Base-by-base conservation (phyloP, 2,329 filamentous ascomycete genomes). In the Zopfia rhizophila region DNA sequence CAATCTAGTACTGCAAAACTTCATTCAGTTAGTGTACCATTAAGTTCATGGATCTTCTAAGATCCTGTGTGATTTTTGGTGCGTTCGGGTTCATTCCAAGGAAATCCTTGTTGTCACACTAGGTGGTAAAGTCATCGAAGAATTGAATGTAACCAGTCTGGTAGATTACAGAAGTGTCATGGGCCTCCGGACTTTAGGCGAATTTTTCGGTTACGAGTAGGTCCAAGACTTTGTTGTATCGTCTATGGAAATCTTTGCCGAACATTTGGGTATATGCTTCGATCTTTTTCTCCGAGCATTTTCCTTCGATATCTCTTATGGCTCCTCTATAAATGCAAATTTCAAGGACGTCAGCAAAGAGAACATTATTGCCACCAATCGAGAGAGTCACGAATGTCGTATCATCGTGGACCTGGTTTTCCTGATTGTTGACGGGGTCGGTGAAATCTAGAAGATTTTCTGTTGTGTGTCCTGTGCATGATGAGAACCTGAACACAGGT, bases 91-190 rank as follows among this genome's bases (percentile, higher is more conserved):
- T n/a, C n/a, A n/a, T n/a, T n/a, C n/a, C n/a, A 5, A 6, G 21
- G 24, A 44, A 44, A 6, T n/a, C 18, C 5, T 8, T 10, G 4
- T 19, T 17, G 22, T 44, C 23, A 18, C 40, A 44, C 13, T 44
- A 12, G 14, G 10, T 29, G 4, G 40, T 44, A n/a, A 13, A 24
- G 21, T 33, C 30, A 10, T 44, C 40, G 18, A 44, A 44, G 31
- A 45, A 45, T 24, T 45, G 42, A 31, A 23, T 24, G 17, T 45
- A 45, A 16, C 42, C 22, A 7, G 42, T 45, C 24, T 45, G 42
- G 27, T 39, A 45, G 19, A 45, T n/a, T n/a, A n/a, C n/a, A n/a
- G n/a, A n/a, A n/a, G n/a, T n/a, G n/a, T n/a, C n/a, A n/a, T n/a
- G n/a, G n/a, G n/a, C n/a, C n/a, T n/a, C n/a, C n/a, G 16, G n/a